phyloP scores from a whole-genome alignment of 1,284 basidiomycete species.

The Ganoderma boninense region DNA sequence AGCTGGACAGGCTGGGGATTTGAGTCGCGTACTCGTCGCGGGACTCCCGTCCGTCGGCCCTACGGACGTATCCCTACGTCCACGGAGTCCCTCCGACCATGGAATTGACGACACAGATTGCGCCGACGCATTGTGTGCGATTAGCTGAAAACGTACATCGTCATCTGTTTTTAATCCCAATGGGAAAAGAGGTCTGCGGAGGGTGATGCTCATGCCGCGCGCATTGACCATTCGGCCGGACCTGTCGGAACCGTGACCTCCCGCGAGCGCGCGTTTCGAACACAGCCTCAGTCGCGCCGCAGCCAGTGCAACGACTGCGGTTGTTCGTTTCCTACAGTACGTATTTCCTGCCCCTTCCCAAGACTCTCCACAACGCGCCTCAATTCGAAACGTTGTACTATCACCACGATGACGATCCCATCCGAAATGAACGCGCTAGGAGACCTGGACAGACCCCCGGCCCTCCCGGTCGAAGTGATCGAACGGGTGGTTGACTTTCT shows the following conservation, averaged over 20 bases:
- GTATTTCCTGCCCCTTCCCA: too few species aligned
- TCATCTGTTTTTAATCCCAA: too few species aligned
- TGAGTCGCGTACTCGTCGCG: background rate
- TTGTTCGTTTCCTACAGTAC: too few species aligned
- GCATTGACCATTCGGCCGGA: too few species aligned
- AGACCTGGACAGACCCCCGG: constrained; percentile 3
- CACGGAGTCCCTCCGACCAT: background rate
- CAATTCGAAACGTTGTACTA: background rate
- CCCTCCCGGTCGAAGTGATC: constrained; percentile 3
- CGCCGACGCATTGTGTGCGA: background rate
- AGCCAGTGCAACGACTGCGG: too few species aligned
- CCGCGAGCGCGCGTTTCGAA: too few species aligned
- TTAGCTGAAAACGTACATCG: background rate
- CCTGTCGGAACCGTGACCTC: too few species aligned
- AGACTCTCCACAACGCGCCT: too few species aligned
- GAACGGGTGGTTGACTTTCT: background rate
- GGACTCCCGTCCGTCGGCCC: background rate
- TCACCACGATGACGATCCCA: background rate
- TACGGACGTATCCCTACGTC: background rate
- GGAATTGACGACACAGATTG: background rate
- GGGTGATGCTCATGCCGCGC: too few species aligned
- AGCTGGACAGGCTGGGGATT: background rate
- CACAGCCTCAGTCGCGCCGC: too few species aligned
- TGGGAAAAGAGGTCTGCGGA: too few species aligned
- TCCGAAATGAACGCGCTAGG: background rate